phyloP scores from a whole-genome alignment of 352 stramenopile genomes.

The Phytophthora macrochlamydospora region DNA sequence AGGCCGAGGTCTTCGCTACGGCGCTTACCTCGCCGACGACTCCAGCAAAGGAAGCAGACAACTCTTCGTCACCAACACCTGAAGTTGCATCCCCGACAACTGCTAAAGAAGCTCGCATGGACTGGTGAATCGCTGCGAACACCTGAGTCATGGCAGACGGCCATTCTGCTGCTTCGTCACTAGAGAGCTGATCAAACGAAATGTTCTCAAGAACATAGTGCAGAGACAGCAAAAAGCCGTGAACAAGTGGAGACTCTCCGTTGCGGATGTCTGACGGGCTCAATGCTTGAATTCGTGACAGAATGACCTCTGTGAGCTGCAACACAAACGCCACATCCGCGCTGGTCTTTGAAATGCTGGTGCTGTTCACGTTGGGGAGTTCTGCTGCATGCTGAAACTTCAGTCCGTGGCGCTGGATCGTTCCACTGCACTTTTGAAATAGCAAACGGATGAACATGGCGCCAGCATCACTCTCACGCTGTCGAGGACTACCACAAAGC shows the following conservation, averaged over 20 bases:
- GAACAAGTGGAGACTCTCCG: slow-evolving; percentile 71
- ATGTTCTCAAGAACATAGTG: slow-evolving; percentile 80
- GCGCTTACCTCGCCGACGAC: slow-evolving; percentile 75
- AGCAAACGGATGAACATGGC: slow-evolving; percentile 86
- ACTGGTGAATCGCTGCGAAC: slow-evolving; percentile 58
- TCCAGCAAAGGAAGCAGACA: slow-evolving; percentile 66
- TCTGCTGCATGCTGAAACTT: slow-evolving; percentile 26
- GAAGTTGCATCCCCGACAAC: slow-evolving; percentile 81
- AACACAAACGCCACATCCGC: slow-evolving; percentile 57
- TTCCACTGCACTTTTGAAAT: slow-evolving; percentile 60
- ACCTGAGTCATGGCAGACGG: slow-evolving; percentile 46
- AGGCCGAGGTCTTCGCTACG: slow-evolving; percentile 49
- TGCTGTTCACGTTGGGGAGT: slow-evolving; percentile 1
- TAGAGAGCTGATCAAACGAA: slow-evolving; percentile 39
- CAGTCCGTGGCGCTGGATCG: slow-evolving; percentile 49
- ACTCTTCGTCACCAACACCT: slow-evolving; percentile 60
- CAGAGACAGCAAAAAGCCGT: slow-evolving; percentile 76
- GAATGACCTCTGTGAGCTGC: slow-evolving; percentile 59
- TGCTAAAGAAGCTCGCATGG: slow-evolving; percentile 67
- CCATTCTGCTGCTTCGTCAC: slow-evolving; percentile 43
- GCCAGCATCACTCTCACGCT: slow-evolving; percentile 87
- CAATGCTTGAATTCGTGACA: slow-evolving; percentile 40
- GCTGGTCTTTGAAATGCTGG: slow-evolving; percentile 6
- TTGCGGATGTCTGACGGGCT: slow-evolving; percentile 32
- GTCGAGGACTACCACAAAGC: slow-evolving; percentile 72